Evolutionary conservation across 768 basidiomycete genomes (phyloP).

Genomic region (Naganishia vishniacii): DNA sequence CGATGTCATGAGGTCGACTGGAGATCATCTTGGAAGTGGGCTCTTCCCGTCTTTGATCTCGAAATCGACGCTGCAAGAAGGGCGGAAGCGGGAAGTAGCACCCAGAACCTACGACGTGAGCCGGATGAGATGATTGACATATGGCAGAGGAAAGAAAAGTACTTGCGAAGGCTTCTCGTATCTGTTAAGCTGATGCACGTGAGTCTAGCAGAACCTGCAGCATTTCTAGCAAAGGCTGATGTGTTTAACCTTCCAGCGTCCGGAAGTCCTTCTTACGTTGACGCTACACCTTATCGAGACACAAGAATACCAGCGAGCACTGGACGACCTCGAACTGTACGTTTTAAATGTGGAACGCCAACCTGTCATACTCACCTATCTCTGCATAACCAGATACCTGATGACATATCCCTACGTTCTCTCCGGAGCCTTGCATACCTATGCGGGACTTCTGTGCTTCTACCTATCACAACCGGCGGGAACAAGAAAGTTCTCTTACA

Average conservation of each 20-base stretch:
- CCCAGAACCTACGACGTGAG: neutral
- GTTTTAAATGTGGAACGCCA: slow-evolving; percentile 37
- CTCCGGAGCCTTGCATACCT: slow-evolving; percentile 70
- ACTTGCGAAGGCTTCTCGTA: slow-evolving; percentile 35
- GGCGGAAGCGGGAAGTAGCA: neutral
- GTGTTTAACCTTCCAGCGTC: slow-evolving; percentile 54
- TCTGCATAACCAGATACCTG: slow-evolving; percentile 57
- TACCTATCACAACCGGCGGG: slow-evolving; percentile 45
- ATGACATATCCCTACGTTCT: slow-evolving; percentile 83
- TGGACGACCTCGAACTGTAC: slow-evolving; percentile 81
- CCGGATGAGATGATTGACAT: slow-evolving; percentile 20
- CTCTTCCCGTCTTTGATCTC: slow-evolving; percentile 34
- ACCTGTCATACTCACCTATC: neutral
- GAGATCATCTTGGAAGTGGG: slow-evolving; percentile 46
- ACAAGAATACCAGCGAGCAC: slow-evolving; percentile 61
- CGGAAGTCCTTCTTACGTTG: slow-evolving; percentile 68
- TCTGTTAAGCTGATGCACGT: slow-evolving; percentile 38
- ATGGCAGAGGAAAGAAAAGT: slow-evolving; percentile 32
- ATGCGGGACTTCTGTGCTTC: slow-evolving; percentile 71
- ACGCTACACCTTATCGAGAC: slow-evolving; percentile 61
- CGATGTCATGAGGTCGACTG: slow-evolving; percentile 47
- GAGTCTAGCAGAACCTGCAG: slow-evolving; percentile 20
- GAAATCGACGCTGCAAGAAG: slow-evolving; percentile 22
- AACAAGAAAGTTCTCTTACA: neutral
- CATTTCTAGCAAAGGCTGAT: neutral